phyloP scores from a whole-genome alignment of 176 grass and related monocot genomes.

The Hsuehochloa calcarea region DNA sequence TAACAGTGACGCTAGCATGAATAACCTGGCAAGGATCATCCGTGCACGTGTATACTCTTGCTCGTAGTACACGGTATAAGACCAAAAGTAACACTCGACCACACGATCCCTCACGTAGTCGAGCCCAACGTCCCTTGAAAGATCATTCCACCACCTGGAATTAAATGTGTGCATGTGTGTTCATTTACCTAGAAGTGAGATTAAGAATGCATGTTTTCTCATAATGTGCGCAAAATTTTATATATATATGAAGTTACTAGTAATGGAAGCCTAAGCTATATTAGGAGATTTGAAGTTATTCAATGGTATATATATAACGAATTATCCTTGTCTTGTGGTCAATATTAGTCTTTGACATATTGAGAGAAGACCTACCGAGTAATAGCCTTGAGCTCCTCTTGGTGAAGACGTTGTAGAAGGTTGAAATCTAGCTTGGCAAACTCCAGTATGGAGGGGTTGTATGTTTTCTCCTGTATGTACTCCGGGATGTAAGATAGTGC shows the following conservation, averaged over 20 bases:
- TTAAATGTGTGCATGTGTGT: neutral
- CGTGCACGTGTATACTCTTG: slow-evolving; percentile 15
- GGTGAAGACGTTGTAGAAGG: slow-evolving; percentile 4
- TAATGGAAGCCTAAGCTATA: neutral
- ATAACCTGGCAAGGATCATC: slow-evolving; percentile 26
- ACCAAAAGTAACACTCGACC: slow-evolving; percentile 43
- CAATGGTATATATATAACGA: too few relatives aligned
- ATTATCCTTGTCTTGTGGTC: too few relatives aligned
- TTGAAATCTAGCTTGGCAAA: slow-evolving; percentile 37
- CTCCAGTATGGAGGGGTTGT: slow-evolving; percentile 11
- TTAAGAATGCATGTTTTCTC: too few relatives aligned
- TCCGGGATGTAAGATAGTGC: neutral
- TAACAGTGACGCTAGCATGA: slow-evolving; percentile 6
- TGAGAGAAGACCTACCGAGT: neutral
- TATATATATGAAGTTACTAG: neutral
- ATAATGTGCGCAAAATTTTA: neutral
- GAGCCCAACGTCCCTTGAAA: neutral
- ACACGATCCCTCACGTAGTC: slow-evolving; percentile 33
- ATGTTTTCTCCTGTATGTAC: neutral
- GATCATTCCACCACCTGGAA: slow-evolving; percentile 52
- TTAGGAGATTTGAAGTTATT: neutral
- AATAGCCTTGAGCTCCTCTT: slow-evolving; percentile 14
- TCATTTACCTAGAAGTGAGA: neutral
- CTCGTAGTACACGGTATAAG: slow-evolving; percentile 28
- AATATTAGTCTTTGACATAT: too few relatives aligned